phyloP scores from a whole-genome alignment of 768 basidiomycete species.

The Phylloporus sp. region DNA sequence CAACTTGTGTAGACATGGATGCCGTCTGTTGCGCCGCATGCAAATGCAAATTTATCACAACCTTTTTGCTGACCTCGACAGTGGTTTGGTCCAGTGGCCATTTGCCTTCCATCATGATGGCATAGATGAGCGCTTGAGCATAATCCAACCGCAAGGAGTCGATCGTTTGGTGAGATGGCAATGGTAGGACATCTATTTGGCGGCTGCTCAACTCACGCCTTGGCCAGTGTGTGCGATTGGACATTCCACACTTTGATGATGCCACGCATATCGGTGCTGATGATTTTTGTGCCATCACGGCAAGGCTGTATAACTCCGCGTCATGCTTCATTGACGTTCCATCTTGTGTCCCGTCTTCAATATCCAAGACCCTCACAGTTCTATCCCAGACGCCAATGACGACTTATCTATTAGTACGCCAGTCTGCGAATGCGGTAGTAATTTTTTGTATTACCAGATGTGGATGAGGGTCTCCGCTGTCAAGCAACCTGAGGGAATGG shows the following conservation, averaged over 20 bases:
- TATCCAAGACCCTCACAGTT: not conserved
- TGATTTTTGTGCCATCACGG: not conserved
- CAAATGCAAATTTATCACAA: not conserved
- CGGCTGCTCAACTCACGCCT: not conserved
- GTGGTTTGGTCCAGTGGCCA: not conserved
- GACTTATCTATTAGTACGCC: not conserved
- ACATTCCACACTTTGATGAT: conserved; percentile 1
- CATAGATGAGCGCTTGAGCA: not conserved
- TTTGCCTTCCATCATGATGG: not conserved
- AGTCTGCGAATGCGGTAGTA: not conserved
- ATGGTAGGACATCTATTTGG: accelerated
- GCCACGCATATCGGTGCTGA: not conserved
- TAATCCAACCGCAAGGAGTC: not conserved
- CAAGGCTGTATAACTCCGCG: not conserved
- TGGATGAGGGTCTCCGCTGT: not conserved
- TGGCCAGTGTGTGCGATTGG: not conserved
- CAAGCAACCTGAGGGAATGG: not conserved
- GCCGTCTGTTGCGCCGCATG: not conserved
- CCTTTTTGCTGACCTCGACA: not conserved
- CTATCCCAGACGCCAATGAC: not conserved
- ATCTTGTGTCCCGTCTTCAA: not conserved
- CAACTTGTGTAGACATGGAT: not conserved
- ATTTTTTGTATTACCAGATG: not conserved
- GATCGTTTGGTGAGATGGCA: conserved; percentile 2
- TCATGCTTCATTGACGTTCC: not conserved